Conservation (phyloP, 129 eudicot genomes). For the Pulicaria dysenterica region DNA sequence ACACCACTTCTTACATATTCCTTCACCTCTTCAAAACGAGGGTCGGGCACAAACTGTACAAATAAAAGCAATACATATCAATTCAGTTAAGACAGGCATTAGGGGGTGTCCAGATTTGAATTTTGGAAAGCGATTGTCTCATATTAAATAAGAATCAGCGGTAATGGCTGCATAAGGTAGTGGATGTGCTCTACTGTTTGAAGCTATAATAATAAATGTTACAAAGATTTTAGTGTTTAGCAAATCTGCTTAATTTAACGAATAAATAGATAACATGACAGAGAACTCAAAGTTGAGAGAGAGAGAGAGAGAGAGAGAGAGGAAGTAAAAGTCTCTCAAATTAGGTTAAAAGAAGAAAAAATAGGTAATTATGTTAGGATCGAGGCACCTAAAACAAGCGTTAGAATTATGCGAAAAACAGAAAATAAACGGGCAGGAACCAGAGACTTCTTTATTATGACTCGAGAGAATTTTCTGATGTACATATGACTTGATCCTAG, state of each 20-base stretch:
- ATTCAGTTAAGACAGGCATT: not conserved
- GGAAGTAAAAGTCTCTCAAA: not conserved
- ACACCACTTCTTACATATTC: constrained; percentile 75
- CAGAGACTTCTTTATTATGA: too few species aligned
- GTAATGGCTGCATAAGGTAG: not conserved
- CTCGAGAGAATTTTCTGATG: too few species aligned
- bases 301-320: not conserved
- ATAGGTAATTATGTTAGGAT: not conserved
- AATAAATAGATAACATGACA: not conserved
- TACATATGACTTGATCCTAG: too few species aligned
- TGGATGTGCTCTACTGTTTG: not conserved
- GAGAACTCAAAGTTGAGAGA: not conserved
- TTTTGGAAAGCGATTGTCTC: not conserved
- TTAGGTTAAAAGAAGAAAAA: not conserved
- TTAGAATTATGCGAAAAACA: too few species aligned
- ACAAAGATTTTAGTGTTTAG: not conserved
- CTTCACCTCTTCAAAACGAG: constrained; percentile 83
- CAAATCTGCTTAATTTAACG: not conserved
- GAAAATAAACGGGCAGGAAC: too few species aligned
- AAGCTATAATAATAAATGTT: not conserved
- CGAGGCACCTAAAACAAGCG: too few species aligned
- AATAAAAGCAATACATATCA: not conserved
- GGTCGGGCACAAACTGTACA: constrained; percentile 80
- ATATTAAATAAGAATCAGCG: not conserved
- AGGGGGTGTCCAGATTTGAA: not conserved